Percentiles rank a stretch among this genome's conserved stretches.
Conservation (phyloP, 2,329 filamentous ascomycete species). For the Aspergillus awamori region DNA sequence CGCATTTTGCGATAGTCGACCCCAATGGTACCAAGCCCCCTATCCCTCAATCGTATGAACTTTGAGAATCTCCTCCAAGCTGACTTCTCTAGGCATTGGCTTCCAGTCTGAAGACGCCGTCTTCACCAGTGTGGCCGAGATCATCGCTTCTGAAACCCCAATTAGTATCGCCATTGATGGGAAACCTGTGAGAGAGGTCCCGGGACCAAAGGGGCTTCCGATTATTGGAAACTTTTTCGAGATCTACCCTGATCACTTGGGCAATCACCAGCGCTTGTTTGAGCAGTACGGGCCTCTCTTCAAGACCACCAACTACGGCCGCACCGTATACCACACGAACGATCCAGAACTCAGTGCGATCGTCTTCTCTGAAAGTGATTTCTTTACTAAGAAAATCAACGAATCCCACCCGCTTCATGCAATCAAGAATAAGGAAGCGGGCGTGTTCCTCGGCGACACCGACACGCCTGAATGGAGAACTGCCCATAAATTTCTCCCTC, state of each 20-base stretch:
- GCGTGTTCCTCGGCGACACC: conserved; percentile 40
- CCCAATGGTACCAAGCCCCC: conserved; percentile 26
- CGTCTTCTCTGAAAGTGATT: conserved; percentile 55
- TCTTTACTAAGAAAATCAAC: conserved; percentile 57
- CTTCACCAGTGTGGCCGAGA: conserved; percentile 22
- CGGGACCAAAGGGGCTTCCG: conserved; percentile 30
- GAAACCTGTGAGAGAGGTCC: conserved; percentile 30
- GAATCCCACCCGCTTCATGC: conserved; percentile 34
- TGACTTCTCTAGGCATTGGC: conserved; percentile 20
- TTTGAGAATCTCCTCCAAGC: neutral
- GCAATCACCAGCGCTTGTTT: conserved; percentile 60
- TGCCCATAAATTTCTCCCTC: conserved; percentile 65
- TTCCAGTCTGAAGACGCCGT: conserved; percentile 21
- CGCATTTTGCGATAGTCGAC: conserved; percentile 36
- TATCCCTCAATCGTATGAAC: neutral
- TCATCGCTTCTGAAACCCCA: conserved; percentile 15
- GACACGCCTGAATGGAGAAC: conserved; percentile 40
- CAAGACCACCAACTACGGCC: conserved; percentile 58
- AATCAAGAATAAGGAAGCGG: conserved; percentile 31
- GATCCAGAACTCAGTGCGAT: conserved; percentile 52
- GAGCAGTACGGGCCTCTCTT: conserved; percentile 57
- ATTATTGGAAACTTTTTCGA: conserved; percentile 58
- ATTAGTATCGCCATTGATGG: conserved; percentile 35
- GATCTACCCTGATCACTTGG: conserved; percentile 60
- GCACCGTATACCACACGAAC: conserved; percentile 55